Base-by-base conservation (phyloP, 257 asterid species). In the Solanum infundibuliforme region DNA sequence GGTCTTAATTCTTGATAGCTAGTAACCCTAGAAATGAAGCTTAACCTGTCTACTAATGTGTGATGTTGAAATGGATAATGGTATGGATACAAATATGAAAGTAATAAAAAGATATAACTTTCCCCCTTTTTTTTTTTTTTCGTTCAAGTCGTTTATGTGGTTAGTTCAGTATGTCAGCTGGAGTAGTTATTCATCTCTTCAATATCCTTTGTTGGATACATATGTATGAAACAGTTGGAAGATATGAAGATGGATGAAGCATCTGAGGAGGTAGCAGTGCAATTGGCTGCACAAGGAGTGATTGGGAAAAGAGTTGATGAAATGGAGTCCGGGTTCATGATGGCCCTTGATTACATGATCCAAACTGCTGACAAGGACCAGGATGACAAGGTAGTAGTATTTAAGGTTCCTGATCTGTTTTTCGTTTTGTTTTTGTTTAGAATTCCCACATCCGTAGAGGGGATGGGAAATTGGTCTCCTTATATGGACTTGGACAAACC, bases 311-410 rank as follows among this genome's bases (percentile, higher is more conserved):
- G 99, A 94, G 99, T 95, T 91, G 98, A 95, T 88, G 87, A 96
- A 92, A 96, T 96, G 99, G 99, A 96, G 91, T 85, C 98, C 2
- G 97, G 99, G 29, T 95, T 96, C 89, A 94, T 96, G 94, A 93
- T 95, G 98, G 98, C 98, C 86, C 98, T 95, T 86, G 98, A 97
- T 93, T 97, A 95, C 92, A 97, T 95, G 99, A 97, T 97, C 88
- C 95, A 94, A 85, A 94, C 91, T 89, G 99, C 98, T 83, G 98
- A 91, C 41, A 94, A 92, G 87, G 99, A 95, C 87, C 93, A 92
- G 92, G 98, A 97, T 91, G 96, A 94, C 3, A 95, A 95, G 94
- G 99, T 93, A 73, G 98, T 93, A 87, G 90, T 20, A 36, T 74
- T 62, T 25, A 38, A 60, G 35, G 62, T 86, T 85, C 84, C 36